Evolutionary conservation across 163 green algal species (phyloP).

Genomic region (Prototheca stagnorum): DNA sequence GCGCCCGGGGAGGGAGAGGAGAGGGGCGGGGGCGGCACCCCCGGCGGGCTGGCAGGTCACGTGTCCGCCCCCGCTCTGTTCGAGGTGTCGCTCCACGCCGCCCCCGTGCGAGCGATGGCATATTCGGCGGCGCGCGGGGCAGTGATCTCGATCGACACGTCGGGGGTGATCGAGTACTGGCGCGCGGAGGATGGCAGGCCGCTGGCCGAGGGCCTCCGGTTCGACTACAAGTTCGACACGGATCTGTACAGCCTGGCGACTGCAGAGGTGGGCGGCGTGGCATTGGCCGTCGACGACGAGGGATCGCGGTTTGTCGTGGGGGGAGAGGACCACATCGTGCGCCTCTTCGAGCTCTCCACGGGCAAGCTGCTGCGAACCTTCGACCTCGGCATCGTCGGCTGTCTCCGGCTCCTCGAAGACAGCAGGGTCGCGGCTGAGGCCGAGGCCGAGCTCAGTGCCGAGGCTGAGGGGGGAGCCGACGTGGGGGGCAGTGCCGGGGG

Average conservation of each 20-base stretch:
- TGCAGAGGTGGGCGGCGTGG: conserved; percentile 35
- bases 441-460: too few species aligned
- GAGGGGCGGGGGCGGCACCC: too few species aligned
- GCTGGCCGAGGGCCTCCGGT: conserved; percentile 39
- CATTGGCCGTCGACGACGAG: conserved; percentile 38
- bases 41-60: conserved; percentile 22
- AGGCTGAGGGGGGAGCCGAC: too few species aligned
- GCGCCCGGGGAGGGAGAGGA: too few species aligned
- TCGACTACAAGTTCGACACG: conserved; percentile 77
- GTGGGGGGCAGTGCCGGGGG: too few species aligned
- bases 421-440: too few species aligned
- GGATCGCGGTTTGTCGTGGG: conserved; percentile 26
- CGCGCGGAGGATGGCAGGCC: conserved; percentile 22
- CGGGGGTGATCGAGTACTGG: conserved; percentile 89
- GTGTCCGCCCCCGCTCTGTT: conserved; percentile 14
- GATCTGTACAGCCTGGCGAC: conserved; percentile 81
- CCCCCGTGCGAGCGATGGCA: conserved; percentile 54
- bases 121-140: conserved; percentile 50
- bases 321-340: conserved; percentile 31
- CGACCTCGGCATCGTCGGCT: conserved; percentile 67
- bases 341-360: conserved; percentile 71
- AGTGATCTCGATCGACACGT: conserved; percentile 60
- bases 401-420: conserved; percentile 61
- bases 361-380: conserved; percentile 74
- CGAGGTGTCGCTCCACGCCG: conserved; percentile 34